A percentile compares a stretch with the other conserved stretches of the same genome.
phyloP scores from a whole-genome alignment of 2,329 filamentous ascomycete species.

The Cadophora malorum region DNA sequence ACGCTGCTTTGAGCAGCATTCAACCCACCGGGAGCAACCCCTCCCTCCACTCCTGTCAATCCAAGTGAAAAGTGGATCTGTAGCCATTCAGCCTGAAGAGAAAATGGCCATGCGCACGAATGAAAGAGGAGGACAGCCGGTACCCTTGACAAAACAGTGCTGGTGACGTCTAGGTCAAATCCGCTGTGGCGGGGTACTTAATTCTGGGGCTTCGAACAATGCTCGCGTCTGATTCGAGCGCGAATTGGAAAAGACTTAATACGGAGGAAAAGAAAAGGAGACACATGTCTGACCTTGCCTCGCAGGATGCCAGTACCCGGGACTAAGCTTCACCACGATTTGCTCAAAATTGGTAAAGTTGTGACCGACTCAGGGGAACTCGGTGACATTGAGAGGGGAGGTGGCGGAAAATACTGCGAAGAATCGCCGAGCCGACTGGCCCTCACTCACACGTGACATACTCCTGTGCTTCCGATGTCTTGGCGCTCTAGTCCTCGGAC shows the following conservation, averaged over 20 bases:
- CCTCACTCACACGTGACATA: neutral
- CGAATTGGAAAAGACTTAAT: neutral
- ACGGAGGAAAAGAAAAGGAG: neutral
- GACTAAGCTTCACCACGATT: neutral
- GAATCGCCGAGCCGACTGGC: neutral
- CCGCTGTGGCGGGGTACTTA: constrained; percentile 1
- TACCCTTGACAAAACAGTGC: neutral
- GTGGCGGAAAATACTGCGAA: constrained; percentile 1
- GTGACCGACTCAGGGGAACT: neutral
- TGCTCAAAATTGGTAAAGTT: neutral
- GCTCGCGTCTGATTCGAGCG: constrained; percentile 6
- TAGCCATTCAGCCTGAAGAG: constrained; percentile 29
- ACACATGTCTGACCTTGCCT: neutral
- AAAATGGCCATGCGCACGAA: constrained; percentile 35
- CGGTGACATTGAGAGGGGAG: neutral
- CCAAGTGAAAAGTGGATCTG: constrained; percentile 5
- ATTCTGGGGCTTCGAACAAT: constrained; percentile 1
- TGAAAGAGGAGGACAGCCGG: constrained; percentile 18
- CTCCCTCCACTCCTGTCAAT: constrained; percentile 15
- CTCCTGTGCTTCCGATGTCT: too few relatives aligned
- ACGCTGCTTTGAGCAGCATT: constrained; percentile 20
- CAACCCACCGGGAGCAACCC: constrained; percentile 12
- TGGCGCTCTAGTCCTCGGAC: too few relatives aligned
- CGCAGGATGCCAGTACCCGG: constrained; percentile 6
- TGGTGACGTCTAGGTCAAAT: neutral